phyloP scores from a whole-genome alignment of 73 alveolate species.

The Chromera velia region DNA sequence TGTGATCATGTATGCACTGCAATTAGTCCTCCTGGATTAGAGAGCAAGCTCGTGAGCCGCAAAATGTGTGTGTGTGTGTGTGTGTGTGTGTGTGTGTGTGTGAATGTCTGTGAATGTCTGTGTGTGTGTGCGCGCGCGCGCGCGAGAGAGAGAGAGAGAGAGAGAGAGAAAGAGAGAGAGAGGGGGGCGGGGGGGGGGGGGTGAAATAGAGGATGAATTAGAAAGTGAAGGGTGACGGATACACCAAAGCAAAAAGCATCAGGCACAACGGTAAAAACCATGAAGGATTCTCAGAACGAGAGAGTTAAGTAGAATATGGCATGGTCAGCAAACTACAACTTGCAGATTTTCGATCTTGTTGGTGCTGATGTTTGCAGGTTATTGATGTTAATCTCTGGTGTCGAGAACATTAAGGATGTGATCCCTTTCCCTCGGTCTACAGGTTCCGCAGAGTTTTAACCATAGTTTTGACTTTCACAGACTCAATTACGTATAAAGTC shows the following conservation, averaged over 20 bases:
- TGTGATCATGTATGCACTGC: no score
- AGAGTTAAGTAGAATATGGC: no score
- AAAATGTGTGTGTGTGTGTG: neutral
- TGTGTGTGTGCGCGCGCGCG: no score
- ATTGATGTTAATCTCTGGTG: conserved; percentile 85
- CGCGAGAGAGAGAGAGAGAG: no score
- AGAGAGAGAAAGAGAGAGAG: neutral
- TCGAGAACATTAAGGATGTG: conserved; percentile 93
- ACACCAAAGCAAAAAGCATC: no score
- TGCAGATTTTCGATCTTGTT: neutral
- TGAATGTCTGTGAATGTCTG: no score
- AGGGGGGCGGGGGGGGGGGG: neutral
- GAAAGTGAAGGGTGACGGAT: neutral
- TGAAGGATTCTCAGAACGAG: no score
- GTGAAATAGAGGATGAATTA: neutral
- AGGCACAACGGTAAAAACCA: no score
- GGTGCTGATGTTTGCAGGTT: conserved; percentile 45
- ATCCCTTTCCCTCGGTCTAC: conserved; percentile 98
- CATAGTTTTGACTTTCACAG: no score
- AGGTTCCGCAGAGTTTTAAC: conserved; percentile 86
- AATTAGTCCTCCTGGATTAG: no score
- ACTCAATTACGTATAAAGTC: no score
- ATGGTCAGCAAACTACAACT: no score
- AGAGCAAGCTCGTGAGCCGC: neutral
- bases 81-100: neutral